Conservation (phyloP, 169 alveolate species). For the Plasmodium inui region DNA sequence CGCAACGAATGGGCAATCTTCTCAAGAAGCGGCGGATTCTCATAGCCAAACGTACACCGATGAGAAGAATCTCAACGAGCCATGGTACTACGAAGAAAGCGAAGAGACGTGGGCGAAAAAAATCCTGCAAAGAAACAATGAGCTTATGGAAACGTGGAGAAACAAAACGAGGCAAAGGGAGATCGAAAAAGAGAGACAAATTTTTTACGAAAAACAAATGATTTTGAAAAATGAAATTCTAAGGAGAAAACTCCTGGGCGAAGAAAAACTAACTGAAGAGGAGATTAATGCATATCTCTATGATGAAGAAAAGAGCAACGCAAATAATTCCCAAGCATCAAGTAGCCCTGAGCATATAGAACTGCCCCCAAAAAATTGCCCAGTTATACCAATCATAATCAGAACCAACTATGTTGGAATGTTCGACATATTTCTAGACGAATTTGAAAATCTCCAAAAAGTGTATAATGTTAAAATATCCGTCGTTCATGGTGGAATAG, state of each 20-base stretch:
- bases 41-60: slow-evolving; percentile 47
- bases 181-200: slow-evolving; percentile 67
- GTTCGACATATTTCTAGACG: slow-evolving; percentile 87
- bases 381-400: slow-evolving; percentile 84
- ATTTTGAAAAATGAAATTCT: slow-evolving; percentile 41
- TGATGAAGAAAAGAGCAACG: slow-evolving; percentile 35
- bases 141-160: slow-evolving; percentile 82
- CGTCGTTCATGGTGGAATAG: slow-evolving; percentile 91
- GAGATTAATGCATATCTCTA: slow-evolving; percentile 78
- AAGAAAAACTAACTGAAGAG: slow-evolving; percentile 75
- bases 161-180: slow-evolving; percentile 71
- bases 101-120: slow-evolving; percentile 80
- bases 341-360: slow-evolving; percentile 16
- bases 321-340: slow-evolving; percentile 1
- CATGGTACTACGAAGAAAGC: slow-evolving; percentile 57
- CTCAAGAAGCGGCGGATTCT: neutral
- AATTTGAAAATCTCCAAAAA: slow-evolving; percentile 79
- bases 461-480: slow-evolving; percentile 83
- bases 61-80: slow-evolving; percentile 20
- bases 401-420: slow-evolving; percentile 86
- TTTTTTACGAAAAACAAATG: slow-evolving; percentile 75
- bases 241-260: slow-evolving; percentile 62
- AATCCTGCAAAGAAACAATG: slow-evolving; percentile 79
- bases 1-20: slow-evolving; percentile 1
- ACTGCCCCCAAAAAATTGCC: slow-evolving; percentile 52